Base-by-base conservation (phyloP, 257 asterid species). In the Plantago elongata region DNA sequence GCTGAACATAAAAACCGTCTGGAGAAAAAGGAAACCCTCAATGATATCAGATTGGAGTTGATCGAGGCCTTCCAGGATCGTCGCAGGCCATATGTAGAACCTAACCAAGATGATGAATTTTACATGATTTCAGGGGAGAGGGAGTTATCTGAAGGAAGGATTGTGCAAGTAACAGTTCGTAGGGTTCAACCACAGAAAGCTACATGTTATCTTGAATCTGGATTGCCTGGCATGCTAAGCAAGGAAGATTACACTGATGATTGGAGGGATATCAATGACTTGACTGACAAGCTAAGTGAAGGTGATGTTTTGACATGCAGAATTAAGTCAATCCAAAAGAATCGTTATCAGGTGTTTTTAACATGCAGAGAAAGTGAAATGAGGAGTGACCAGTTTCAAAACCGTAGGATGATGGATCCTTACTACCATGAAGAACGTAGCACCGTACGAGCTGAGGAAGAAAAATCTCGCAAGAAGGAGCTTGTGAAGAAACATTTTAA, bases 21-120 rank as follows among this genome's bases (percentile, higher is more conserved):
- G 51, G 78, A 73, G 76, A 84, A 86, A 78, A 84, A 78, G 54
- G 96, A 89, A 75, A 92, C 99, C 46, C 95, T 92, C 14, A 79
- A 83, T 69, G 91, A 79, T 64, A 89, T 92, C 66, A 76, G 89
- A 64, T 79, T 85, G 80, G 99, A 92, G 77, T 75, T 92, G 77
- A 84, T 92, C 64, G 94, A 89, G 73, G 99, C 97, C 22, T 92
- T 92, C 65, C 96, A 87, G 78, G 97, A 92, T 79, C 81, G 93
- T 68, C 96, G 99, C 18, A 81, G 76, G 59, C 79, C 82, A 48
- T 84, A 72, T 67, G 78, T 62, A 42, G 96, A 82, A 66, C 94
- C 88, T 56, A 81, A 78, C 71, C 94, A 78, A 77, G 99, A 92
- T 72, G 99, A 92, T 38, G 96, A 81, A 70, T 92, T 92, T 75